These are phyloP conservation scores for Xylaria sp. DNA, from an alignment of 2,329 filamentous ascomycete genomes.

Conservation along the genomic window DNA sequence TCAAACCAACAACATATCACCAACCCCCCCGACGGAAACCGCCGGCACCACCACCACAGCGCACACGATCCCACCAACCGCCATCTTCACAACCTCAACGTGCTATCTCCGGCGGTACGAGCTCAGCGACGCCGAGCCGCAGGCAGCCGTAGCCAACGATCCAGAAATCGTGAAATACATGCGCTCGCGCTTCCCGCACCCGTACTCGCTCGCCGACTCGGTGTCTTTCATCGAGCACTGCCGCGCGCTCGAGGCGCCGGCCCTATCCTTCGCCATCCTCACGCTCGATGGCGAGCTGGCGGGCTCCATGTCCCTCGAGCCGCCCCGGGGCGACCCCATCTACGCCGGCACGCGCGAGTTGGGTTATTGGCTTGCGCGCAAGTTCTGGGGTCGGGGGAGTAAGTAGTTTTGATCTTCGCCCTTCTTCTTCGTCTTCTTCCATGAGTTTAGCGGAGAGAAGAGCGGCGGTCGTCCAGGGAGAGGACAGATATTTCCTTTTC, in stretches of 20 bases:
- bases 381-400: conserved; percentile 60
- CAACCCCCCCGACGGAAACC: conserved; percentile 1
- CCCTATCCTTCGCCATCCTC: conserved; percentile 29
- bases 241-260: conserved; percentile 6
- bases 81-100: conserved; percentile 48
- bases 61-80: conserved; percentile 29
- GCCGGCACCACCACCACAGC: not conserved
- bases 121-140: conserved; percentile 52
- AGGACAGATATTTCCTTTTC: no score
- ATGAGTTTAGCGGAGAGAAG: no score
- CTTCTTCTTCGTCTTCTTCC: not conserved
- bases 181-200: conserved; percentile 58
- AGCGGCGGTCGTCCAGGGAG: no score
- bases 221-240: conserved; percentile 38
- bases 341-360: conserved; percentile 58
- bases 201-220: conserved; percentile 57
- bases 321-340: conserved; percentile 52
- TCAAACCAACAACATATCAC: conserved; percentile 5
- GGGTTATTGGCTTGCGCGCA: conserved; percentile 60
- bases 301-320: conserved; percentile 57
- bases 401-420: conserved; percentile 42
- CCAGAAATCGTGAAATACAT: conserved; percentile 52
- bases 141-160: conserved; percentile 54
- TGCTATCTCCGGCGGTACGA: conserved; percentile 56
- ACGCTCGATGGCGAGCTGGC: conserved; percentile 46